A percentile compares a stretch with the other conserved stretches of the same genome.
Conservation (phyloP, 176 grass and related monocot species). For the Elymus sibiricus region DNA sequence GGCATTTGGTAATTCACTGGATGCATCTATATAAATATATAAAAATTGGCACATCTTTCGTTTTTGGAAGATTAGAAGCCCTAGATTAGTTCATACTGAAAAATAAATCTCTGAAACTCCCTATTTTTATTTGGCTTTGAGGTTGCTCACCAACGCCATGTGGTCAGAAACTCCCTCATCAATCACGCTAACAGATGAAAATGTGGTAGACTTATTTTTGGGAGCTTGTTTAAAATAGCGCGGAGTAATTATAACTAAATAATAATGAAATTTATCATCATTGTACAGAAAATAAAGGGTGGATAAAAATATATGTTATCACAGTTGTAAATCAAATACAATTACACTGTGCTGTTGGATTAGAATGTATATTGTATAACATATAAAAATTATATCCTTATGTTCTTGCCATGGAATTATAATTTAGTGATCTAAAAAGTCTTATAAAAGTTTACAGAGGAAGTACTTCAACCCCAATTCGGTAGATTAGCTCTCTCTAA, state of each 20-base stretch:
- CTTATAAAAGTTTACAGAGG: no score
- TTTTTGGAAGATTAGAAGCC: not conserved
- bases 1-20: not conserved
- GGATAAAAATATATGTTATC: not conserved
- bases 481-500: not conserved
- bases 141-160: no score
- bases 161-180: no score
- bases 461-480: not conserved
- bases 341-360: not conserved
- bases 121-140: not conserved
- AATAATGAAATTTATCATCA: not conserved
- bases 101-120: not conserved
- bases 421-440: no score
- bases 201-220: no score
- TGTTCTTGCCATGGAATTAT: not conserved
- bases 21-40: not conserved
- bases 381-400: not conserved
- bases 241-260: not conserved
- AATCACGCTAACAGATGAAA: no score
- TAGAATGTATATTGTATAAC: not conserved
- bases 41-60: not conserved
- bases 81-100: not conserved
- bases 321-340: not conserved
- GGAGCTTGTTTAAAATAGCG: not conserved
- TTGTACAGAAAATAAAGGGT: not conserved